Conservation (phyloP, 2,329 filamentous ascomycete genomes). For the Davidsoniella eucalypti region DNA sequence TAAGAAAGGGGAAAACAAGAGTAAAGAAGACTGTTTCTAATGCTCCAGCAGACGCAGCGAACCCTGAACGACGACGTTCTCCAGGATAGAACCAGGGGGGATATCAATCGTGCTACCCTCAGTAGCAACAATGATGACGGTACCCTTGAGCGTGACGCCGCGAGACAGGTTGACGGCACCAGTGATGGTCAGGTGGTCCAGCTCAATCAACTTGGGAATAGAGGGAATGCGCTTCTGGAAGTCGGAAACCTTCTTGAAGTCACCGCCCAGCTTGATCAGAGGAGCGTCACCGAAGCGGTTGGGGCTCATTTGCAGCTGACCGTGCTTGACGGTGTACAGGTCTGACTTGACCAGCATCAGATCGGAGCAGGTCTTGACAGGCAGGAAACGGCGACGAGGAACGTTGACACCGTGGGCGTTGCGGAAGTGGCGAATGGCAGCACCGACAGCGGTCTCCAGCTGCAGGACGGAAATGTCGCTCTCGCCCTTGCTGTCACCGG, state of each 20-base stretch:
- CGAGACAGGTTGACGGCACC: slow-evolving; percentile 93
- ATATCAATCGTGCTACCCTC: slow-evolving; percentile 97
- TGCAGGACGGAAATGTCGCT: slow-evolving; percentile 94
- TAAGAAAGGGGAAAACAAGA: not conserved
- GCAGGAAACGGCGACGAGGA: slow-evolving; percentile 90
- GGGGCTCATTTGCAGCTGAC: slow-evolving; percentile 91
- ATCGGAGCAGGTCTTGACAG: slow-evolving; percentile 99
- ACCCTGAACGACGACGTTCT: slow-evolving; percentile 98
- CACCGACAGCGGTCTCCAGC: slow-evolving; percentile 95
- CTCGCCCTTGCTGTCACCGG: slow-evolving; percentile 98
- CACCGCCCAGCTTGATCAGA: slow-evolving; percentile 93
- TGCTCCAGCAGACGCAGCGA: slow-evolving; percentile 64
- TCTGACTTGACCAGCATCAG: slow-evolving; percentile 99
- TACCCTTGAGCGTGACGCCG: slow-evolving; percentile 91
- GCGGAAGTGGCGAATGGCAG: slow-evolving; percentile 95
- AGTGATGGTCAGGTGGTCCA: slow-evolving; percentile 92
- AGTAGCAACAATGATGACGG: slow-evolving; percentile 95
- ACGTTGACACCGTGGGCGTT: slow-evolving; percentile 99
- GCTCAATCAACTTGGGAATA: slow-evolving; percentile 80
- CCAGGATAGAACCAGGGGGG: slow-evolving; percentile 86
- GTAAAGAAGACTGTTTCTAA: slow-evolving; percentile 22
- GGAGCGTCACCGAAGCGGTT: slow-evolving; percentile 93
- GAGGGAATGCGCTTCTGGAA: slow-evolving; percentile 78
- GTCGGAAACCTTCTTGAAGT: slow-evolving; percentile 99
- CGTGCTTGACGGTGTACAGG: slow-evolving; percentile 96